Evolutionary conservation across 345 rosid genomes (phyloP).

Genomic region (Gossypium mustelinum): DNA sequence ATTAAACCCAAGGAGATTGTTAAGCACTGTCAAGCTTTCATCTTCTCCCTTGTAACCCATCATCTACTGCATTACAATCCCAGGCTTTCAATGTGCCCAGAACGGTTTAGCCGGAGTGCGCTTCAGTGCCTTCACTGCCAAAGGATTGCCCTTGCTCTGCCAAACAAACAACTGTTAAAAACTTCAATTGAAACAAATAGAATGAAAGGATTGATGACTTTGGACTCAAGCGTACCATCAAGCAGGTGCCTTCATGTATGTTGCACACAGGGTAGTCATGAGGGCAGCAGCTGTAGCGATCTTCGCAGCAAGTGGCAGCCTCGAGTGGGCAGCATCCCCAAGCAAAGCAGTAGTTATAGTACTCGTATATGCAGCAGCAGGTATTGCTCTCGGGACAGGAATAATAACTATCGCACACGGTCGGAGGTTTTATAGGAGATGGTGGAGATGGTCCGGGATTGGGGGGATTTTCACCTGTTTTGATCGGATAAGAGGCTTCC

Average conservation of each 20-base stretch:
- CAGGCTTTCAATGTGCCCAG: slow-evolving; percentile 36
- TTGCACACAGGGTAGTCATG: slow-evolving; percentile 78
- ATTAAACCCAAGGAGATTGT: neutral
- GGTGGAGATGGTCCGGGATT: slow-evolving; percentile 98
- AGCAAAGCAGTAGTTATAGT: slow-evolving; percentile 52
- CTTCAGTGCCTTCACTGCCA: slow-evolving; percentile 66
- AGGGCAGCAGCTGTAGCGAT: slow-evolving; percentile 80
- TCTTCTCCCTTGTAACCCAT: neutral
- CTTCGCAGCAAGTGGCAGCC: slow-evolving; percentile 82
- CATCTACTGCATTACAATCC: slow-evolving; percentile 18
- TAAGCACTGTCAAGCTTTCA: slow-evolving; percentile 4
- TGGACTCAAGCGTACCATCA: slow-evolving; percentile 38
- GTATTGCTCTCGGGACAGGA: slow-evolving; percentile 69
- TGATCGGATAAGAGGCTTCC: slow-evolving; percentile 79
- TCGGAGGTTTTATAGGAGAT: slow-evolving; percentile 70
- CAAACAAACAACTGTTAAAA: neutral
- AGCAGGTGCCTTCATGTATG: slow-evolving; percentile 54
- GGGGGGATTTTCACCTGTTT: slow-evolving; percentile 79
- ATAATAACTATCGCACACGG: slow-evolving; percentile 58
- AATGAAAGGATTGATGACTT: neutral
- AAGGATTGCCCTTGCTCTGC: slow-evolving; percentile 82
- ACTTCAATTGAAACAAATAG: neutral
- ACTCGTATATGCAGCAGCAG: slow-evolving; percentile 77
- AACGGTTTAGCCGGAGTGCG: slow-evolving; percentile 70
- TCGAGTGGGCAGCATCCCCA: slow-evolving; percentile 98